Percentiles rank a stretch among this genome's conserved stretches.
Evolutionary conservation across 2,329 filamentous ascomycete genomes (phyloP).

Genomic region (Thielaviopsis punctulata): DNA sequence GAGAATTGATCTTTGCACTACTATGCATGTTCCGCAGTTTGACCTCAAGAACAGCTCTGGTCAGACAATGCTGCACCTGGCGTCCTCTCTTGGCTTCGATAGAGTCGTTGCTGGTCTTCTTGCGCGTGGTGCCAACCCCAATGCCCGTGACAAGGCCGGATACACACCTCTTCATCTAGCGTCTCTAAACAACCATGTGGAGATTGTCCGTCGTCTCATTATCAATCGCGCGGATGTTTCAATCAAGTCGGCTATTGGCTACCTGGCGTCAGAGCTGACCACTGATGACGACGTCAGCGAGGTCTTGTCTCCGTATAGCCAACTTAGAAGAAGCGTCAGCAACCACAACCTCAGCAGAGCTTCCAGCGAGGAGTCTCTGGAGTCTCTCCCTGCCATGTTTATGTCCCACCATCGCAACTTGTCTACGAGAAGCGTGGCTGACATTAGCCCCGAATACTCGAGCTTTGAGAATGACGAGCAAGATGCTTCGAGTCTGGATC

Average conservation of each 20-base stretch:
- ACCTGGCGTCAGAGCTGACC: constrained; percentile 7
- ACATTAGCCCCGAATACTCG: constrained; percentile 24
- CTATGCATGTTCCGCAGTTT: constrained; percentile 45
- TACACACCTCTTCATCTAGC: constrained; percentile 74
- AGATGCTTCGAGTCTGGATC: constrained; percentile 22
- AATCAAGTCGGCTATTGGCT: constrained; percentile 25
- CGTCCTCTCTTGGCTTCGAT: constrained; percentile 56
- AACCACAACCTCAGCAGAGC: constrained; percentile 4
- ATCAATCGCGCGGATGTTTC: constrained; percentile 55
- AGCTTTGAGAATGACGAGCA: constrained; percentile 27
- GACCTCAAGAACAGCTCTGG: constrained; percentile 50
- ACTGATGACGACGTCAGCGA: constrained; percentile 1
- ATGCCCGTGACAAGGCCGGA: constrained; percentile 58
- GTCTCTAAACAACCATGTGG: constrained; percentile 54
- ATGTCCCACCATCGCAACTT: background rate
- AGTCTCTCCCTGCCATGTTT: constrained; percentile 8
- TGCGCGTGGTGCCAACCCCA: constrained; percentile 59
- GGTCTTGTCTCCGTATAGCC: constrained; percentile 10
- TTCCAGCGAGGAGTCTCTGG: constrained; percentile 7
- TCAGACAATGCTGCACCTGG: constrained; percentile 67
- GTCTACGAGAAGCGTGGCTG: background rate
- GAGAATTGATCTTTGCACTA: constrained; percentile 62
- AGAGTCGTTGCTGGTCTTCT: constrained; percentile 62
- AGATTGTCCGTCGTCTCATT: constrained; percentile 61
- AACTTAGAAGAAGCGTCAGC: constrained; percentile 10